phyloP scores from a whole-genome alignment of 768 basidiomycete species.

The Suillus variegatus region DNA sequence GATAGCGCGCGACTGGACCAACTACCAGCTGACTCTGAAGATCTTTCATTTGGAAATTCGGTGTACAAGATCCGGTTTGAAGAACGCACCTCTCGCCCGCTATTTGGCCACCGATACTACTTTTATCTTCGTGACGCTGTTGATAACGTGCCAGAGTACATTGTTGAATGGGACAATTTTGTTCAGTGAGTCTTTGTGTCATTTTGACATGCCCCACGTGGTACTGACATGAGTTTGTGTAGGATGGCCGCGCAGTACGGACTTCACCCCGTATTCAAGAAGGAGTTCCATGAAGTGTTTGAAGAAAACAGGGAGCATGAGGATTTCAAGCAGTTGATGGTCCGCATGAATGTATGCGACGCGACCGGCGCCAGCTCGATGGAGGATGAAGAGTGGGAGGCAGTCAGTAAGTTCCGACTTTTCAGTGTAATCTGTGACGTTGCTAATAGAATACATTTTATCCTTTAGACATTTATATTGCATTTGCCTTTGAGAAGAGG shows the following conservation, averaged over 20 bases:
- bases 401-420: constrained; percentile 76
- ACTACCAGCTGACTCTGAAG: constrained; percentile 62
- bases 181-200: constrained; percentile 55
- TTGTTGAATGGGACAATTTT: constrained; percentile 96
- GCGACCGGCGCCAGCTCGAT: constrained; percentile 84
- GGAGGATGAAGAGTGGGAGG: constrained; percentile 97
- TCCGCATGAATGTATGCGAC: constrained; percentile 92
- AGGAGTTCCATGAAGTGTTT: constrained; percentile 91
- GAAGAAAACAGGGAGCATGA: constrained; percentile 74
- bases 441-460: constrained; percentile 4
- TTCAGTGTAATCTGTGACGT: background rate
- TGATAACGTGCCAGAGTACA: constrained; percentile 94
- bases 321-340: constrained; percentile 82
- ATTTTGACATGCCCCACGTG: background rate
- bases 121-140: constrained; percentile 96
- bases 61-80: constrained; percentile 91
- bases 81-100: constrained; percentile 55
- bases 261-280: constrained; percentile 72
- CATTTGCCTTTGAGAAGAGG: constrained; percentile 85
- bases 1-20: constrained; percentile 69
- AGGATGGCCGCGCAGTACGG: constrained; percentile 86
- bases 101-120: constrained; percentile 91
- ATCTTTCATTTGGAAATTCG: constrained; percentile 85
- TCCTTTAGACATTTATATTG: constrained; percentile 83
- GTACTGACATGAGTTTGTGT: constrained; percentile 17